Conservation (phyloP, 176 grass and related monocot genomes). For the Phyllostachys edulis region DNA sequence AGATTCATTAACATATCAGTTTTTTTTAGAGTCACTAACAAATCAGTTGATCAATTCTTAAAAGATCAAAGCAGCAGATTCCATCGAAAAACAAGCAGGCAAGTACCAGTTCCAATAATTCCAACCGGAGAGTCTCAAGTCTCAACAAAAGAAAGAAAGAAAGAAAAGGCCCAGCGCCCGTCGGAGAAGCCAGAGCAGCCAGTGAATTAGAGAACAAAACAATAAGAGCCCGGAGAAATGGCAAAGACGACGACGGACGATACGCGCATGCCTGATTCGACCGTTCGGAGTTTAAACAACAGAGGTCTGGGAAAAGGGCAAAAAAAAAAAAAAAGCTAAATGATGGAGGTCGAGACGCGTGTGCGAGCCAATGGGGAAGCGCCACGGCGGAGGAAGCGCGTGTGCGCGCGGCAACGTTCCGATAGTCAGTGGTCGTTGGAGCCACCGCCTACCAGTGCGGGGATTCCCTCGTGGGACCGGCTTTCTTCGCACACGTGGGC, state of each 20-base stretch:
- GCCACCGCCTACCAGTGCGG: neutral
- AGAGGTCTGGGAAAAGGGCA: neutral
- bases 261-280: constrained; percentile 24
- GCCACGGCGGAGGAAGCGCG: constrained; percentile 14
- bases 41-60: neutral
- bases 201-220: neutral
- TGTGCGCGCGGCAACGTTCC: constrained; percentile 5
- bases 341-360: constrained; percentile 19
- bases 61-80: neutral
- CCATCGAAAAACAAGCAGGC: neutral
- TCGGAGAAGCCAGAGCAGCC: neutral
- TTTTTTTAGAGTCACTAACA: too few species aligned
- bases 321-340: neutral
- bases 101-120: neutral
- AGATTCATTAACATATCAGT: too few species aligned
- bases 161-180: neutral
- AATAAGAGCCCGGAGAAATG: neutral
- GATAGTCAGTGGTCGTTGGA: constrained; percentile 14
- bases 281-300: constrained; percentile 32
- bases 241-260: neutral
- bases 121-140: neutral
- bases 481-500: neutral
- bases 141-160: neutral
- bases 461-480: neutral
- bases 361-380: constrained; percentile 10